Evolutionary conservation across 306 rosid species (phyloP).

Genomic region (Cucurbita argyrosperma): DNA sequence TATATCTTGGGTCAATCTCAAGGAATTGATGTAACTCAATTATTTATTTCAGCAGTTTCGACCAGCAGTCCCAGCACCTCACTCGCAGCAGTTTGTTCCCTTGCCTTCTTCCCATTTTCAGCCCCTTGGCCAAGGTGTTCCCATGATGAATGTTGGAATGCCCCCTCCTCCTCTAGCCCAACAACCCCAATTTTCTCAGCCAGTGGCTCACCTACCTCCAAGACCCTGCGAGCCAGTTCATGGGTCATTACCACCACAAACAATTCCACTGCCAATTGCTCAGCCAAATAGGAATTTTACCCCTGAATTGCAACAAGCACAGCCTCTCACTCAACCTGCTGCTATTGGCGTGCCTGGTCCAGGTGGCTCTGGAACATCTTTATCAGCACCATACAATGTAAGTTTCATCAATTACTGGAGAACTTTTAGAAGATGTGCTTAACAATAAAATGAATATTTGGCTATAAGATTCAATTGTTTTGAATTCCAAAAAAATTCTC

Average conservation of each 20-base stretch:
- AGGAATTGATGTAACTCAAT: neutral
- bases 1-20: neutral
- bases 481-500: neutral
- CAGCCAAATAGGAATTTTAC: slow-evolving; percentile 44
- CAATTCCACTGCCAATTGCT: slow-evolving; percentile 42
- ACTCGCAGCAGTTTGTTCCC: slow-evolving; percentile 55
- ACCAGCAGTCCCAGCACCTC: slow-evolving; percentile 51
- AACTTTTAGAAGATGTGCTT: neutral
- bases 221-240: slow-evolving; percentile 52
- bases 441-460: neutral
- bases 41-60: slow-evolving; percentile 42
- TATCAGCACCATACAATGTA: slow-evolving; percentile 62
- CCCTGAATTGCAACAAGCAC: slow-evolving; percentile 42
- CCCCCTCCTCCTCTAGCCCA: slow-evolving; percentile 42
- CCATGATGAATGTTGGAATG: slow-evolving; percentile 51
- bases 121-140: slow-evolving; percentile 58
- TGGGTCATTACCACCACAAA: slow-evolving; percentile 33
- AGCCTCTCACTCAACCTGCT: slow-evolving; percentile 41
- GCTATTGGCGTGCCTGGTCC: slow-evolving; percentile 43
- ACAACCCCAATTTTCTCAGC: slow-evolving; percentile 53
- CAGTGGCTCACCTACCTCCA: slow-evolving; percentile 51
- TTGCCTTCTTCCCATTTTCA: slow-evolving; percentile 59
- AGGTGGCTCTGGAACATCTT: slow-evolving; percentile 48
- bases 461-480: neutral
- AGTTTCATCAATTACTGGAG: slow-evolving; percentile 10